Evolutionary conservation across 345 rosid genomes (phyloP).

Genomic region (Stellera chamaejasme): DNA sequence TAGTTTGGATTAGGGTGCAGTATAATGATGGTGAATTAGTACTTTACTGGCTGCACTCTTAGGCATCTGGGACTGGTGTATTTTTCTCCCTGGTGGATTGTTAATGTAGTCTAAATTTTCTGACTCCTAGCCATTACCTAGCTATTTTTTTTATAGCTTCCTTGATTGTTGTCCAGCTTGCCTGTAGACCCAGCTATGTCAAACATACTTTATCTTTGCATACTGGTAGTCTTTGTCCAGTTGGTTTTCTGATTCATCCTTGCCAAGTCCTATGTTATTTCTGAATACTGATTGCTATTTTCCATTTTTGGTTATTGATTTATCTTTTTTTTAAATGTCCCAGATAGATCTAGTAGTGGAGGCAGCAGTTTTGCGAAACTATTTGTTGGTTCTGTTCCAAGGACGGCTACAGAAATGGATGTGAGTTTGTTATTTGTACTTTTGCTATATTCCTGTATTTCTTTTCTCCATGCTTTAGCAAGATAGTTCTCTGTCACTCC

Average conservation of each 20-base stretch:
- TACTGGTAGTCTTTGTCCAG: background rate
- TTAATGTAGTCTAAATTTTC: constrained; percentile 11
- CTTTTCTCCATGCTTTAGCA: background rate
- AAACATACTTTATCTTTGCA: too few species aligned
- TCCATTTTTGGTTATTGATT: constrained; percentile 1
- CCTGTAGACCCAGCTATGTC: too few species aligned
- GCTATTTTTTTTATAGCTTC: too few species aligned
- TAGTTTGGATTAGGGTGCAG: too few species aligned
- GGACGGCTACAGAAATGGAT: constrained; percentile 73
- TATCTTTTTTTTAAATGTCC: background rate
- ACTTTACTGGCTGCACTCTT: background rate
- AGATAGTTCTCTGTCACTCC: background rate
- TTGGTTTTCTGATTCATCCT: background rate
- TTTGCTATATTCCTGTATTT: background rate
- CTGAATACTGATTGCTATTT: background rate
- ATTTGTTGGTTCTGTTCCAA: constrained; percentile 97
- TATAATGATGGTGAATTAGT: background rate
- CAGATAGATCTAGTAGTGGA: constrained; percentile 45
- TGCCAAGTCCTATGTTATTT: background rate
- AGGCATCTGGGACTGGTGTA: too few species aligned
- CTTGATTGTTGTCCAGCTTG: too few species aligned
- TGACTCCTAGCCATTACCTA: too few species aligned
- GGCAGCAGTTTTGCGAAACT: constrained; percentile 69
- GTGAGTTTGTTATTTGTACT: constrained; percentile 37
- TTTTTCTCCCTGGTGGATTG: background rate